phyloP scores from a whole-genome alignment of 192 early-diverging fungal genomes.

The Coemansia sp. region DNA sequence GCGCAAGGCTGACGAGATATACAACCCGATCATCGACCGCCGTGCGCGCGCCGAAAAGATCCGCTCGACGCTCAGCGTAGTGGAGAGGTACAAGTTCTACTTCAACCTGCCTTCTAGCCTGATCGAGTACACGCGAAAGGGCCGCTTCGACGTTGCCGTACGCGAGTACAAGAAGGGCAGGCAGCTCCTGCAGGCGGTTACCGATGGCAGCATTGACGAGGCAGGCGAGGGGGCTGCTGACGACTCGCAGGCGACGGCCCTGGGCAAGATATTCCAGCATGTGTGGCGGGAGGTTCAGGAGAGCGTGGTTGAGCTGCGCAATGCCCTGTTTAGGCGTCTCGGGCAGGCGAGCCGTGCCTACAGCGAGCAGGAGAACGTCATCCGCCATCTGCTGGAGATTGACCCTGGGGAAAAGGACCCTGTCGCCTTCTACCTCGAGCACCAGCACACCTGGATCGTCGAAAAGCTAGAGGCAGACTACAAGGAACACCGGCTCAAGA shows the following conservation, averaged over 20 bases:
- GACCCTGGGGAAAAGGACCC: conserved; percentile 75
- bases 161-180: conserved; percentile 96
- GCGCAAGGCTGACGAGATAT: conserved; percentile 71
- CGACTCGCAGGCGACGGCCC: conserved; percentile 30
- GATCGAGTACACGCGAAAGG: conserved; percentile 76
- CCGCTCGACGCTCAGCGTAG: conserved; percentile 77
- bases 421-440: conserved; percentile 81
- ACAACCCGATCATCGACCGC: conserved; percentile 79
- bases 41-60: conserved; percentile 84
- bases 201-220: conserved; percentile 23
- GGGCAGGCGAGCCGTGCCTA: conserved; percentile 69
- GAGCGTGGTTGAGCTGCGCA: conserved; percentile 66
- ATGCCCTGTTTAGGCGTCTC: conserved; percentile 71
- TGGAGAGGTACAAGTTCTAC: conserved; percentile 95
- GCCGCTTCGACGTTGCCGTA: conserved; percentile 83
- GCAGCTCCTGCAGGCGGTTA: conserved; percentile 61
- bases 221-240: conserved; percentile 1
- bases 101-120: conserved; percentile 92
- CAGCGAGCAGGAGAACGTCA: conserved; percentile 84
- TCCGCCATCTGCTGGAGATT: conserved; percentile 59
- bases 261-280: conserved; percentile 81
- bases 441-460: conserved; percentile 82
- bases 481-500: conserved; percentile 49
- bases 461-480: conserved; percentile 68
- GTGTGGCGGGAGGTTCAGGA: conserved; percentile 90